Evolutionary conservation across 2,329 filamentous ascomycete species (phyloP).

Genomic region (Plectosphaerella cucumerina): DNA sequence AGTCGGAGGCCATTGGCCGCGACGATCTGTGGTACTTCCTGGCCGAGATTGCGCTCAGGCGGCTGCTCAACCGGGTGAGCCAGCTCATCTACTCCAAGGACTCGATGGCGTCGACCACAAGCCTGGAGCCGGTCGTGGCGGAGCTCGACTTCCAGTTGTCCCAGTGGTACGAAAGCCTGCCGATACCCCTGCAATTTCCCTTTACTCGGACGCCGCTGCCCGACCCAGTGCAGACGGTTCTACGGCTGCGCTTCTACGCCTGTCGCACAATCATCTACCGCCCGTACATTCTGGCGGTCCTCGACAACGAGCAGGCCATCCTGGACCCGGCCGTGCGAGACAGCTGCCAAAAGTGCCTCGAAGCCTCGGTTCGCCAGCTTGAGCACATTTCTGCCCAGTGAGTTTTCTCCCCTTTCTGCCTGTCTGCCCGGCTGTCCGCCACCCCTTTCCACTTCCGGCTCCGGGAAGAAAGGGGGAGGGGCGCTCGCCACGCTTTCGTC

Average conservation of each 20-base stretch:
- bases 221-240: constrained; percentile 74
- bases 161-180: constrained; percentile 81
- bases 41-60: constrained; percentile 73
- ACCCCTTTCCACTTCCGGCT: constrained; percentile 10
- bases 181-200: constrained; percentile 71
- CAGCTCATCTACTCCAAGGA: constrained; percentile 76
- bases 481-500: background rate
- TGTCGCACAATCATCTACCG: constrained; percentile 84
- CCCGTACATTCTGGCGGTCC: constrained; percentile 74
- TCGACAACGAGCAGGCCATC: constrained; percentile 71
- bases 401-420: constrained; percentile 26
- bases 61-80: constrained; percentile 73
- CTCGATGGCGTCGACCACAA: constrained; percentile 65
- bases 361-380: constrained; percentile 74
- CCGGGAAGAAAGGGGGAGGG: background rate
- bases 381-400: constrained; percentile 76
- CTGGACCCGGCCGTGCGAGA: constrained; percentile 70
- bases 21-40: constrained; percentile 86
- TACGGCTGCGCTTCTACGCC: constrained; percentile 76
- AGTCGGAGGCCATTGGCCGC: constrained; percentile 58
- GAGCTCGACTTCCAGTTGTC: constrained; percentile 79
- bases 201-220: constrained; percentile 63
- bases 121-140: constrained; percentile 71
- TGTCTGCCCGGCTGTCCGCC: constrained; percentile 7
- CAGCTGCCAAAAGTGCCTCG: constrained; percentile 76